Evolutionary conservation across 495 filamentous ascomycete species (phyloP).

Genomic region (Chlorociboria aeruginascens): DNA sequence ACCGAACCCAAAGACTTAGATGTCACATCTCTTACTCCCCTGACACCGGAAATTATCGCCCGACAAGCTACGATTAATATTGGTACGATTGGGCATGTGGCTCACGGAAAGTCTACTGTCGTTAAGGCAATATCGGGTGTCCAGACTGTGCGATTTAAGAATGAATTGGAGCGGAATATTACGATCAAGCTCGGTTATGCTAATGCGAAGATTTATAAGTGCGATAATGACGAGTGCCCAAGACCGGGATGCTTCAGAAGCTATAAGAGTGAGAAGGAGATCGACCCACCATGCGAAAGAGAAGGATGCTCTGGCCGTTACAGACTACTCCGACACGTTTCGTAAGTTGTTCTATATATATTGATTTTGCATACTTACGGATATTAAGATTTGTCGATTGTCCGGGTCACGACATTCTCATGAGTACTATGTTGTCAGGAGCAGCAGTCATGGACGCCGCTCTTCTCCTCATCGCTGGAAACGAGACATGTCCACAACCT

Average conservation of each 20-base stretch:
- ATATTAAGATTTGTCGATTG: slow-evolving; percentile 79
- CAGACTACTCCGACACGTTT: slow-evolving; percentile 74
- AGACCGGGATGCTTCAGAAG: slow-evolving; percentile 91
- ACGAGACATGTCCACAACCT: slow-evolving; percentile 97
- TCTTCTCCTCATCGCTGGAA: slow-evolving; percentile 90
- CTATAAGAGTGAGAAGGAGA: slow-evolving; percentile 96
- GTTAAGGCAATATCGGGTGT: slow-evolving; percentile 98
- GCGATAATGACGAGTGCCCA: slow-evolving; percentile 81
- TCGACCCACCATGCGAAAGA: slow-evolving; percentile 89
- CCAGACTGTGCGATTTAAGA: slow-evolving; percentile 98
- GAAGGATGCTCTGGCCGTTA: slow-evolving; percentile 82
- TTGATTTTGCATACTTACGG: not conserved
- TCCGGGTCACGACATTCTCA: slow-evolving; percentile 99
- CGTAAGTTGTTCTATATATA: slow-evolving; percentile 41
- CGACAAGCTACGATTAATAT: slow-evolving; percentile 99
- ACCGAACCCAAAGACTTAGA: slow-evolving; percentile 81
- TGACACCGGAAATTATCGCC: slow-evolving; percentile 92
- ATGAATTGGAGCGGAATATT: slow-evolving; percentile 96
- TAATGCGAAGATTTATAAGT: slow-evolving; percentile 99
- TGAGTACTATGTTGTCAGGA: slow-evolving; percentile 99
- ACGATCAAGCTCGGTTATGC: slow-evolving; percentile 99
- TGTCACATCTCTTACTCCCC: slow-evolving; percentile 60
- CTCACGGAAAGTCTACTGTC: slow-evolving; percentile 95
- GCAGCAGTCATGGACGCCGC: slow-evolving; percentile 99
- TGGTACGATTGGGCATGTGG: slow-evolving; percentile 96